Percentiles rank a stretch among this genome's conserved stretches.
These are phyloP conservation scores for Mucor saturninus DNA, from an alignment of 371 early-diverging fungal species.

Conservation along the genomic window DNA sequence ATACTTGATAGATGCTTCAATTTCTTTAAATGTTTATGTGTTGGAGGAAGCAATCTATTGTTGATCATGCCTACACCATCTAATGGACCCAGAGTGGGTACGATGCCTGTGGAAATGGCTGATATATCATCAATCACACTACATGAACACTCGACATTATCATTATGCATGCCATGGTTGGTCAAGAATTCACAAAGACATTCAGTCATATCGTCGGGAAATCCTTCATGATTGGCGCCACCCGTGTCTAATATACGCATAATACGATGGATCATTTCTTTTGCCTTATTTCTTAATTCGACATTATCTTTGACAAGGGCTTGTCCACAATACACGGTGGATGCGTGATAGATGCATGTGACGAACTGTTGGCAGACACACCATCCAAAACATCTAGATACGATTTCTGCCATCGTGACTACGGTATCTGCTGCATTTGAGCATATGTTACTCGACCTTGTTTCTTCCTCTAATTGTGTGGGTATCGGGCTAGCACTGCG, in stretches of 20 bases:
- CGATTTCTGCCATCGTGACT: conserved; percentile 30
- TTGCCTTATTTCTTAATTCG: conserved; percentile 15
- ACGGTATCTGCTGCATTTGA: conserved; percentile 30
- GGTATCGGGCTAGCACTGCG: conserved; percentile 6
- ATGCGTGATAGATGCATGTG: conserved; percentile 39
- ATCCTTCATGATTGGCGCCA: conserved; percentile 32
- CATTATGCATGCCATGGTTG: conserved; percentile 26
- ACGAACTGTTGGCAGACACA: conserved; percentile 42
- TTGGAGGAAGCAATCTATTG: neutral
- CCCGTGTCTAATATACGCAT: conserved; percentile 27
- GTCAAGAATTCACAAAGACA: conserved; percentile 36
- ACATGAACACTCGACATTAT: conserved; percentile 18
- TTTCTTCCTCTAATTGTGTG: conserved; percentile 16
- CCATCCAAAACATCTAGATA: conserved; percentile 36
- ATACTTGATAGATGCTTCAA: neutral
- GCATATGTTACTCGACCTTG: conserved; percentile 25
- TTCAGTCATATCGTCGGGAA: conserved; percentile 38
- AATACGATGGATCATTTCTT: conserved; percentile 31
- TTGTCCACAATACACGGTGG: conserved; percentile 40
- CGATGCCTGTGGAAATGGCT: neutral
- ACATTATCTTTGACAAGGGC: conserved; percentile 22
- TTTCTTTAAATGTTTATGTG: conserved; percentile 6
- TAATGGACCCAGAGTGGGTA: conserved; percentile 1
- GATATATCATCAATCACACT: neutral
- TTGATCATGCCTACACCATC: neutral